A percentile compares a stretch with the other conserved stretches of the same genome.
These are phyloP conservation scores for Rhododendron kiyosumense DNA, from an alignment of 148 eudicot species.

Conservation along the genomic window DNA sequence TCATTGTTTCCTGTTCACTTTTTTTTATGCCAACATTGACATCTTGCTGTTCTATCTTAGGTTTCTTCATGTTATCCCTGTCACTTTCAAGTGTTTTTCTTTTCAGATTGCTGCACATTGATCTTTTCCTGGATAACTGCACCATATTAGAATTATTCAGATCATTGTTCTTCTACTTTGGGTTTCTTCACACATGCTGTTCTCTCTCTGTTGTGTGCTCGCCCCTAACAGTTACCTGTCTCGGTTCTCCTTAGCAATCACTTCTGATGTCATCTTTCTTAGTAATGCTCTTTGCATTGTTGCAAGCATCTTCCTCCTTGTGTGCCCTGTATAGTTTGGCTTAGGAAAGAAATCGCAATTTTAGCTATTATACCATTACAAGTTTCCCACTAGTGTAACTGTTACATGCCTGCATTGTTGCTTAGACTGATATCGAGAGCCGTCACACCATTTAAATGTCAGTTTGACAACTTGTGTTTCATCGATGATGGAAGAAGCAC, in stretches of 20 bases:
- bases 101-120: neutral
- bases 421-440: neutral
- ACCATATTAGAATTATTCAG: neutral
- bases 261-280: neutral
- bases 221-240: neutral
- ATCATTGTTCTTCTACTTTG: neutral
- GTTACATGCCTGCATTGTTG: neutral
- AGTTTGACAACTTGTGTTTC: neutral
- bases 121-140: neutral
- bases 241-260: neutral
- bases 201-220: neutral
- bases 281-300: neutral
- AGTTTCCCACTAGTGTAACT: neutral
- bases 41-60: neutral
- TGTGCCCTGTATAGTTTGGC: neutral
- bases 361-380: neutral
- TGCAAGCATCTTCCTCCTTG: neutral
- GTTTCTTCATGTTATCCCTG: neutral
- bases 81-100: neutral
- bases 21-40: neutral
- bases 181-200: neutral
- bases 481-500: neutral
- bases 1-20: slow-evolving; percentile 1
- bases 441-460: neutral
- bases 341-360: neutral